A percentile compares a stretch with the other conserved stretches of the same genome.
Evolutionary conservation across 1,139 yeast species (phyloP).

Genomic region (Taphrina deformans): DNA sequence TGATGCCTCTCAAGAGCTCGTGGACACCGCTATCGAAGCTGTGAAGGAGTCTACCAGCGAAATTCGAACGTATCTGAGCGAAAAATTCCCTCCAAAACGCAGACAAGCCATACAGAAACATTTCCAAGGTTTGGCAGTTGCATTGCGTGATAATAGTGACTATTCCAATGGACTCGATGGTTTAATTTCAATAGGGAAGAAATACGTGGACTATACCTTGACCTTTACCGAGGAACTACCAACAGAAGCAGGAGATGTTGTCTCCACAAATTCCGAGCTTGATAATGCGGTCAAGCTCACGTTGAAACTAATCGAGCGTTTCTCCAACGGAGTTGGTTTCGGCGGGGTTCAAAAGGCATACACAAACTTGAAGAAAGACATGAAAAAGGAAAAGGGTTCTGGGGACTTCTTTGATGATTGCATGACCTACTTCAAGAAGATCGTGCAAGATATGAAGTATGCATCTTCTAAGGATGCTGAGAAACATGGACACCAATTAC

Average conservation of each 20-base stretch:
- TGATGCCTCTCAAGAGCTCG: constrained; percentile 21
- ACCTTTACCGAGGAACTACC: constrained; percentile 29
- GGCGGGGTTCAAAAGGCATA: constrained; percentile 24
- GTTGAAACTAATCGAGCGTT: constrained; percentile 23
- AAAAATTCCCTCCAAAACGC: constrained; percentile 27
- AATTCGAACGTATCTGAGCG: constrained; percentile 20
- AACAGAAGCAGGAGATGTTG: constrained; percentile 10
- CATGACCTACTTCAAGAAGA: constrained; percentile 23
- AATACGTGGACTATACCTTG: constrained; percentile 30
- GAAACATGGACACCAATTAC: constrained; percentile 25
- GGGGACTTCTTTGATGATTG: constrained; percentile 25
- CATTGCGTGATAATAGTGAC: constrained; percentile 27
- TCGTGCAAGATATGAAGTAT: constrained; percentile 28
- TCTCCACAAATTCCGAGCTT: constrained; percentile 24
- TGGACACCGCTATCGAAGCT: constrained; percentile 20
- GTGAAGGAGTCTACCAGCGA: constrained; percentile 29
- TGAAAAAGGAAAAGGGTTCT: constrained; percentile 26
- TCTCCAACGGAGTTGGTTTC: constrained; percentile 29
- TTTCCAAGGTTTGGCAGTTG: constrained; percentile 27
- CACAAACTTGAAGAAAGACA: constrained; percentile 20
- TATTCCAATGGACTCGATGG: constrained; percentile 32
- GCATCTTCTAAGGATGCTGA: constrained; percentile 30
- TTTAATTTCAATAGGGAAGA: constrained; percentile 23
- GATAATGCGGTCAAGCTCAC: constrained; percentile 24
- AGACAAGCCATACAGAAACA: constrained; percentile 22